A percentile compares a stretch with the other conserved stretches of the same genome.
These are phyloP conservation scores for Wallacemonas sp. DNA, from an alignment of 208 protist genomes.

Conservation along the genomic window DNA sequence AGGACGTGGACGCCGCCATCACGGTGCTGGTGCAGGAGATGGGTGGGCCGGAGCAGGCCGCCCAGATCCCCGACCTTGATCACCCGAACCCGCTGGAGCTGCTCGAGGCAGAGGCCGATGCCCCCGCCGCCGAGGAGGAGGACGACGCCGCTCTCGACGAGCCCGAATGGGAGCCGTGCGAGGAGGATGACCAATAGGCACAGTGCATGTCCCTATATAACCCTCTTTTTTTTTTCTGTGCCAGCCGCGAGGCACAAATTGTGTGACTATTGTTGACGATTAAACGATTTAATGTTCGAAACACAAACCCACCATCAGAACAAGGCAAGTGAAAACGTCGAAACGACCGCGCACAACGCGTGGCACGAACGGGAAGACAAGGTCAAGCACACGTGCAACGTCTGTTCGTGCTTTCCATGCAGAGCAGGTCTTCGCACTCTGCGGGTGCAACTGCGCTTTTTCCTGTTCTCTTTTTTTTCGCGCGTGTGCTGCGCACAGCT, in stretches of 20 bases:
- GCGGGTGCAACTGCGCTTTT: no score
- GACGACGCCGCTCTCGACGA: constrained; percentile 53
- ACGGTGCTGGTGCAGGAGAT: constrained; percentile 81
- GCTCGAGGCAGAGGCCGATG: constrained; percentile 64
- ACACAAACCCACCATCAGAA: neutral
- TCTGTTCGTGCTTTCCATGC: no score
- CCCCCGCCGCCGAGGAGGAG: constrained; percentile 31
- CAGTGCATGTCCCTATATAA: neutral
- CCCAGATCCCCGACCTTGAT: constrained; percentile 76
- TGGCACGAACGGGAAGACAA: no score
- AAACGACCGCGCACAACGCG: no score
- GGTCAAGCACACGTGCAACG: no score
- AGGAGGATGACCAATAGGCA: constrained; percentile 57
- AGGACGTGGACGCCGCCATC: constrained; percentile 83
- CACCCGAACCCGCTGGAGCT: constrained; percentile 85
- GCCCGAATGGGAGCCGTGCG: constrained; percentile 71
- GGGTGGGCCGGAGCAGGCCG: constrained; percentile 75
- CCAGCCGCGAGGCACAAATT: no score
- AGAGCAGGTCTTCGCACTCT: no score
- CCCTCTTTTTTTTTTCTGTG: no score
- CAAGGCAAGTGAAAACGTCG: no score
- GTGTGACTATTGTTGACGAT: neutral
- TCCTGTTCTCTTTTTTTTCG: no score
- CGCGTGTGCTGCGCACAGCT: no score
- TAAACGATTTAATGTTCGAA: neutral